phyloP scores from a whole-genome alignment of 768 basidiomycete genomes.

The Nidula microcarpa region DNA sequence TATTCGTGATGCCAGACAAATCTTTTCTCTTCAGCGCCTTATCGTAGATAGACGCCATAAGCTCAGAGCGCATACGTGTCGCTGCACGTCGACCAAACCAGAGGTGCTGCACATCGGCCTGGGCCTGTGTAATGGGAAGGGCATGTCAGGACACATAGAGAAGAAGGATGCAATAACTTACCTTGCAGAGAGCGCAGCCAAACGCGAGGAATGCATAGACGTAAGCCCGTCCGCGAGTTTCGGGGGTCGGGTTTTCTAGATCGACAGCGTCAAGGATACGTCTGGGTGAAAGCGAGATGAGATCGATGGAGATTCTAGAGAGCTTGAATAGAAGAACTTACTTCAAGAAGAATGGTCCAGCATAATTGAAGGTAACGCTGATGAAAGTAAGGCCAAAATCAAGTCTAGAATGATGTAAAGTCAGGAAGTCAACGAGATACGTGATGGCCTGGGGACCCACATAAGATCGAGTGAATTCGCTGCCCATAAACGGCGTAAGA shows the following conservation, averaged over 20 bases:
- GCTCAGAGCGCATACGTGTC: slow-evolving; percentile 69
- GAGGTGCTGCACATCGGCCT: slow-evolving; percentile 72
- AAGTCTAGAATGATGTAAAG: slow-evolving; percentile 27
- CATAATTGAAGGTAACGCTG: slow-evolving; percentile 75
- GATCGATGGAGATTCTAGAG: not conserved
- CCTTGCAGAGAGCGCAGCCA: slow-evolving; percentile 55
- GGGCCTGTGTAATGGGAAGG: slow-evolving; percentile 27
- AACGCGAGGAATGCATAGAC: slow-evolving; percentile 79
- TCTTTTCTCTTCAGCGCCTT: slow-evolving; percentile 84
- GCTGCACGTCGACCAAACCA: slow-evolving; percentile 77
- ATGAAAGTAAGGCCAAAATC: slow-evolving; percentile 68
- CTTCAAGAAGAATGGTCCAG: slow-evolving; percentile 85
- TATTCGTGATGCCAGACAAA: slow-evolving; percentile 71
- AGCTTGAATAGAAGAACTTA: slow-evolving; percentile 17
- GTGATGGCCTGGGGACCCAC: no score
- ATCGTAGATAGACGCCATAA: slow-evolving; percentile 87
- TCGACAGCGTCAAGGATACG: slow-evolving; percentile 60
- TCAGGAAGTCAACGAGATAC: not conserved
- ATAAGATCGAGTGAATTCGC: slow-evolving; percentile 36
- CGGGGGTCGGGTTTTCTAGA: slow-evolving; percentile 36
- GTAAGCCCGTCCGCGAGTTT: slow-evolving; percentile 60
- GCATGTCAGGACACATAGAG: not conserved
- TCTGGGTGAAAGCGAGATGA: slow-evolving; percentile 18
- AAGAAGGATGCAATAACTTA: slow-evolving; percentile 5
- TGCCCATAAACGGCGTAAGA: slow-evolving; percentile 37